Evolutionary conservation across 352 stramenopile genomes (phyloP).

Genomic region (Plasmopara muralis): DNA sequence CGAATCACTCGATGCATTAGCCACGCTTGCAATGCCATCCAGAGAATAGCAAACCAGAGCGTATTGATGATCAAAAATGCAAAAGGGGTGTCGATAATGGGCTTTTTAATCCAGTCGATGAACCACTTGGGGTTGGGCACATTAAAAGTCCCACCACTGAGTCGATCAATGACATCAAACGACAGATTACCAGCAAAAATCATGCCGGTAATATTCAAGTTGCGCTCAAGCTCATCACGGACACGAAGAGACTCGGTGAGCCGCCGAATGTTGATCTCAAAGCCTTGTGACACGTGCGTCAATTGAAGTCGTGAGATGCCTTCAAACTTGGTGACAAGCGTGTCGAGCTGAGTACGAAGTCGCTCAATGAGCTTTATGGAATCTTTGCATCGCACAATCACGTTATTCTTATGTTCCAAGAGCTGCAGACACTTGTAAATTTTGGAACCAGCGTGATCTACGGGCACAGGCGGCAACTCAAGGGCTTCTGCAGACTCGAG

Average conservation of each 20-base stretch:
- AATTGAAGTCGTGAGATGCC: constrained; percentile 86
- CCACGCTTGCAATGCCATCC: constrained; percentile 45
- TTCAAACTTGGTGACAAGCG: constrained; percentile 88
- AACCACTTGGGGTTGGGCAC: constrained; percentile 86
- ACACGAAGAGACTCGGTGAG: constrained; percentile 70
- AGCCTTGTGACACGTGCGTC: constrained; percentile 77
- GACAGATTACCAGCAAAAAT: constrained; percentile 91
- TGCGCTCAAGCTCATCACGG: constrained; percentile 48
- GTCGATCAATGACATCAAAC: constrained; percentile 92
- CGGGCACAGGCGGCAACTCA: constrained; percentile 47
- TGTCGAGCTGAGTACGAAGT: constrained; percentile 88
- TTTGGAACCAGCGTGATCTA: constrained; percentile 46
- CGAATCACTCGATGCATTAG: constrained; percentile 37
- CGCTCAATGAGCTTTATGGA: constrained; percentile 93
- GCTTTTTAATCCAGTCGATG: constrained; percentile 61
- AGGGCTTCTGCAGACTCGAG: constrained; percentile 91
- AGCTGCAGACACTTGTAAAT: constrained; percentile 93
- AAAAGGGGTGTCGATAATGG: constrained; percentile 45
- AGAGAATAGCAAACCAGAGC: constrained; percentile 59
- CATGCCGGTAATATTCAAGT: constrained; percentile 85
- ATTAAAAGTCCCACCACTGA: constrained; percentile 90
- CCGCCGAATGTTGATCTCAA: constrained; percentile 86
- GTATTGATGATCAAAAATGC: constrained; percentile 83
- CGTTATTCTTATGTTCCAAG: constrained; percentile 81
- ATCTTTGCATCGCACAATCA: constrained; percentile 90